Percentiles rank a stretch among this genome's conserved stretches.
Conservation (phyloP, 306 rosid genomes). For the Betula pendula region DNA sequence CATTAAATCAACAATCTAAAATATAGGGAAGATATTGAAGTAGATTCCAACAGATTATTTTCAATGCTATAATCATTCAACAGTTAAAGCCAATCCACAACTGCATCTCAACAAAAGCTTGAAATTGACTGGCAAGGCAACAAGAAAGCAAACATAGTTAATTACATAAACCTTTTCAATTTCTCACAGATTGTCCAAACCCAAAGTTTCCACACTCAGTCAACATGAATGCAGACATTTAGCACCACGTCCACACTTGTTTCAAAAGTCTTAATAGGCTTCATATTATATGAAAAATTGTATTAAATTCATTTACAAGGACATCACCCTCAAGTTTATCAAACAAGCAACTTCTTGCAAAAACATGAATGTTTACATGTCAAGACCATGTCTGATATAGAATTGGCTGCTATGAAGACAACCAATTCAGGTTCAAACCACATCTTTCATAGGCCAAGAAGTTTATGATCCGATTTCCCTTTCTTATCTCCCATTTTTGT, state of each 20-base stretch:
- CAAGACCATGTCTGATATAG: background rate
- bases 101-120: background rate
- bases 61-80: background rate
- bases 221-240: background rate
- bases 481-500: background rate
- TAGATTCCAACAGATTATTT: background rate
- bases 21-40: background rate
- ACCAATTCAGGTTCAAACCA: background rate
- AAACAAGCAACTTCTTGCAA: constrained; percentile 4
- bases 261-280: background rate
- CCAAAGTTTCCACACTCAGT: background rate
- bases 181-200: constrained; percentile 3
- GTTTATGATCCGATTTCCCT: background rate
- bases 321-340: background rate
- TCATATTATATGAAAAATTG: background rate
- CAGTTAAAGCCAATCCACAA: background rate
- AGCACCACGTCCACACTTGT: background rate
- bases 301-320: background rate
- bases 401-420: background rate
- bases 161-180: background rate
- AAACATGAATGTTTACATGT: background rate
- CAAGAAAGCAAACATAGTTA: background rate
- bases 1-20: background rate
- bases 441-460: background rate
- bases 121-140: constrained; percentile 2